Base-by-base conservation (phyloP, 768 basidiomycete species). In the Kwoniella sp. region DNA sequence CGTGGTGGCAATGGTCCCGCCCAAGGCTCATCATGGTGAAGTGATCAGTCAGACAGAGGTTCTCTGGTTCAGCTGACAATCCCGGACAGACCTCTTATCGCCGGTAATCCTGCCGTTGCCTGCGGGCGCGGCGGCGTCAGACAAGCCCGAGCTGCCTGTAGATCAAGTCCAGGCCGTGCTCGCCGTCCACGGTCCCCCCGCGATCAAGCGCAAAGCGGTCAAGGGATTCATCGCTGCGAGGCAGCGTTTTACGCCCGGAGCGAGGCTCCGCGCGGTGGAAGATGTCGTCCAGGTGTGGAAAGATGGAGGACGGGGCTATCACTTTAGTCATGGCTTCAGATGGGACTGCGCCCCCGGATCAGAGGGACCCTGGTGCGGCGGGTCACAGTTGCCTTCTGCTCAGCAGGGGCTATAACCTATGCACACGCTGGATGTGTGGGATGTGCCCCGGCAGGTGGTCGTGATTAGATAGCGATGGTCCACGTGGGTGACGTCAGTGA, bases 281-380 rank as follows among this genome's bases (percentile, higher is more conserved):
- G 26, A 31, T 20, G 25, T 52, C 6, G 55, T 57, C 7, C 43
- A 37, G 1, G 27, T 28, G 5, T 60, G 48, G 47, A 45, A 54
- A 26, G 39, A 27, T 4, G 62, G 62, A n/a, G 58, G 57, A 11
- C 53, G 62, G 36, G 62, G 62, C 14, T 54, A 59, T 46, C 29
- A 53, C 25, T 49, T 57, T 26, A 31, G 28, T 5, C 19, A 51
- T 26, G 49, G 50, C 3, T 51, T 52, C 40, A 46, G 49, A 32
- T 51, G 50, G 50, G 56, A 52, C 34, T 43, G 45, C 32, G 45
- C 52, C 43, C 14, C 53, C 17, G 36, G 38, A 5, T 7, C 6
- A 4, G 25, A 38, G 11, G 28, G 52, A 17, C 27, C 39, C 28
- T 45, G 50, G 48, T 50, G 48, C 19, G 46, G 34, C n/a, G 19